A percentile compares a stretch with the other conserved stretches of the same genome.
Evolutionary conservation across 2,329 filamentous ascomycete species (phyloP).

Genomic region (Dactylellina leptospora): DNA sequence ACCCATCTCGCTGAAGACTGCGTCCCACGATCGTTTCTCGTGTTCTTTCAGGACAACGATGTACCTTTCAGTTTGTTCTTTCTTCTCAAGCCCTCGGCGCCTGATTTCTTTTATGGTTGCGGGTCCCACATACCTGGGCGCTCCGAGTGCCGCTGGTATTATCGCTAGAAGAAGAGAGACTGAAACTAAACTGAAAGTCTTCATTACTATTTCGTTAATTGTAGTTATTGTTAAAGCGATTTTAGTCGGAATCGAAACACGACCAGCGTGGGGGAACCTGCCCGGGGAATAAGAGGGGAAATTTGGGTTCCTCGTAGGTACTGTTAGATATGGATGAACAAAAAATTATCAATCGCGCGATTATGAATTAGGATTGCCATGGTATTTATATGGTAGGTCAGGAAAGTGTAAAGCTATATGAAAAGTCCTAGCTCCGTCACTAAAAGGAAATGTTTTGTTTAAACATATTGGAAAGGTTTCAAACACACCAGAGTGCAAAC

Average conservation of each 20-base stretch:
- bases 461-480: too few relatives aligned
- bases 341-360: background rate
- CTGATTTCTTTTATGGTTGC: slow-evolving; percentile 6
- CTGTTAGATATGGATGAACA: background rate
- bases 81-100: slow-evolving; percentile 7
- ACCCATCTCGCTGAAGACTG: slow-evolving; percentile 14
- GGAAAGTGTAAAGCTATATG: too few relatives aligned
- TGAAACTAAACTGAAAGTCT: slow-evolving; percentile 5
- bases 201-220: slow-evolving; percentile 1
- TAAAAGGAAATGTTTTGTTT: too few relatives aligned
- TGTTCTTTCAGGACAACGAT: slow-evolving; percentile 14
- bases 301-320: background rate
- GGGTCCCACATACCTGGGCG: background rate
- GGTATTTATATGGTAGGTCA: too few relatives aligned
- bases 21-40: slow-evolving; percentile 9
- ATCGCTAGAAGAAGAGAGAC: slow-evolving; percentile 3
- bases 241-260: slow-evolving; percentile 6
- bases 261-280: slow-evolving; percentile 19
- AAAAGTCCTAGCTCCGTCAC: too few relatives aligned
- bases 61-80: background rate
- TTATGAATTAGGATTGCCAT: background rate
- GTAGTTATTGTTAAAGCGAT: background rate
- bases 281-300: background rate
- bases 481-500: background rate
- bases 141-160: background rate